Evolutionary conservation across 164 flowering plant genomes (phyloP).

Genomic region (Umbilicus rupestris): DNA sequence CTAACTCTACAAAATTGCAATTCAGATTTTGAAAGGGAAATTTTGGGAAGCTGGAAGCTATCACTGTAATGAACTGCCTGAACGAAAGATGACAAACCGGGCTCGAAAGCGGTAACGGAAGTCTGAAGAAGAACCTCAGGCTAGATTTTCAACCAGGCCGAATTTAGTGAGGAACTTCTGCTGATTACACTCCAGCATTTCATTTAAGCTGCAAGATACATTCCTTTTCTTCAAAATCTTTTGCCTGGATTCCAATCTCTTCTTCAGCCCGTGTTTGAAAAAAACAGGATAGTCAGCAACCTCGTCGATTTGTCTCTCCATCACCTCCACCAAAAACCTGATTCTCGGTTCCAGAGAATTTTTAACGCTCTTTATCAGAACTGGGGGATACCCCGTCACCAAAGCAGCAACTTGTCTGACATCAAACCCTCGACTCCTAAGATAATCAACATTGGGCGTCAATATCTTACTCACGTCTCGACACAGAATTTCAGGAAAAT

Average conservation of each 20-base stretch:
- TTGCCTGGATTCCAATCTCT: slow-evolving; percentile 65
- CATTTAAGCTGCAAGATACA: slow-evolving; percentile 57
- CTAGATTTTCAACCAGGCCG: slow-evolving; percentile 25
- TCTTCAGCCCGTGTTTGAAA: slow-evolving; percentile 73
- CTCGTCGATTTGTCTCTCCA: slow-evolving; percentile 68
- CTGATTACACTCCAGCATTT: slow-evolving; percentile 73
- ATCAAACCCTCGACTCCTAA: slow-evolving; percentile 46
- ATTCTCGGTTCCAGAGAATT: slow-evolving; percentile 85
- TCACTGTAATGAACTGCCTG: too few relatives aligned
- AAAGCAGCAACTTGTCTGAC: slow-evolving; percentile 46
- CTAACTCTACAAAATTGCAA: too few relatives aligned
- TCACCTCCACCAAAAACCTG: slow-evolving; percentile 58
- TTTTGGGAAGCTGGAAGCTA: too few relatives aligned
- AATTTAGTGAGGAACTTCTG: slow-evolving; percentile 59
- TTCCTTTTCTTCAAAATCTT: slow-evolving; percentile 48
- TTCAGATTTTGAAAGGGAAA: too few relatives aligned
- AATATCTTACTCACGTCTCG: slow-evolving; percentile 74
- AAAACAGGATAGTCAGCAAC: slow-evolving; percentile 68
- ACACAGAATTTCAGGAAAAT: slow-evolving; percentile 65
- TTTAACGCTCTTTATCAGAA: slow-evolving; percentile 72
- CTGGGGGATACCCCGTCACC: slow-evolving; percentile 73
- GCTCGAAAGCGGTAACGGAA: too few relatives aligned
- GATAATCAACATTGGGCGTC: slow-evolving; percentile 48
- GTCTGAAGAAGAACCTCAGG: slow-evolving; percentile 23
- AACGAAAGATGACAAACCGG: too few relatives aligned